Evolutionary conservation across 2,329 filamentous ascomycete genomes (phyloP), one percentile per base, ranked within the genome.

Genomic region (Diplodia mutila): DNA sequence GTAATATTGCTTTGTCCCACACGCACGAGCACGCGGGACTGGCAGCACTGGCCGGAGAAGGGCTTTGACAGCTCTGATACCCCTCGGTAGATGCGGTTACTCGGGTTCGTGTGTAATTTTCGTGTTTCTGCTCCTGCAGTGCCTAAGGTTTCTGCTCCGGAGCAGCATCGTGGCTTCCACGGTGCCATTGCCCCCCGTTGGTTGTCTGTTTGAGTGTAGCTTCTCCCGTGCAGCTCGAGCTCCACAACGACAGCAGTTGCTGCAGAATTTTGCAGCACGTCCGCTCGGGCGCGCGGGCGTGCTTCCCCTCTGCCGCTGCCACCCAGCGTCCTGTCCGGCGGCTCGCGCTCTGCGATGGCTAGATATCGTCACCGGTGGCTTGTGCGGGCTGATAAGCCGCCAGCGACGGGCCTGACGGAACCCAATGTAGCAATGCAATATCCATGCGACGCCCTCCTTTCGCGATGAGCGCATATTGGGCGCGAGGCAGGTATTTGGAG

Each of bases 1-100:
- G 57, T 61, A 61, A 61, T 49, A 9, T 42, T n/a, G 6, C 34
- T 42, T 59, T 27, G 34, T 59, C 54, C 54, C 53, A 37, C 53
- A 42, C 7, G 21, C 34, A 27, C 54, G 54, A 34, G 53, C 53
- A 21, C 53, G 32, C 32, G 21, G 18, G 23, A 39, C 53, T 21
- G 53, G 18, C 32, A 18, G 34, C 37, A 59, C 55, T 18, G 55
- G 25, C 37, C 55, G 23, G 37, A 32, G 34, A 18, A 18, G 23
- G 32, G 37, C 55, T 29, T 16, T 27, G 21, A 46, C 37, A 59
- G 55, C 14, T 46, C 55, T 27, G 16, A n/a, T 46, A 29, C 37
- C n/a, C 37, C 32, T 25, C 16, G 23, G 16, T 7, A 27, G 7
- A 59, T 37, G 55, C 23, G 23, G 55, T 59, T 48, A 59, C 55